Evolutionary conservation across 2,329 filamentous ascomycete genomes (phyloP).

Genomic region (Westerdykella ornata): DNA sequence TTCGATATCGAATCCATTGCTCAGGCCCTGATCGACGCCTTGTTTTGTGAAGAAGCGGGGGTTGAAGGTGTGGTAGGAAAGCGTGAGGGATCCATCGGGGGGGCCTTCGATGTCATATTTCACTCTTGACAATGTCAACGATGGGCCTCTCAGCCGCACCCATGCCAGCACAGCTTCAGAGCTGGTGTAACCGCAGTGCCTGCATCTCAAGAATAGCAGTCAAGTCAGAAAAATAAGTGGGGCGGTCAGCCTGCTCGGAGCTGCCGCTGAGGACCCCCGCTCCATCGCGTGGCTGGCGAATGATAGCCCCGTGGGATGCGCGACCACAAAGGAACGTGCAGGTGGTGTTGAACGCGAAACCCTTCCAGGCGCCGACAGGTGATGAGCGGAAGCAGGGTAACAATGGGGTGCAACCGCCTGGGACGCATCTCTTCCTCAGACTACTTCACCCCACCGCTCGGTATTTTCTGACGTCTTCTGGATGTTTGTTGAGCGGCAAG

Average conservation of each 20-base stretch:
- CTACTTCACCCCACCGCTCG: constrained; percentile 12
- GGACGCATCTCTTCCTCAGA: constrained; percentile 11
- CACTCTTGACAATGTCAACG: not conserved
- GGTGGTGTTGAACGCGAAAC: constrained; percentile 3
- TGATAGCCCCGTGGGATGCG: constrained; percentile 16
- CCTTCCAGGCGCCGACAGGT: constrained; percentile 14
- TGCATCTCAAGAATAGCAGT: constrained; percentile 15
- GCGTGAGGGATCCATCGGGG: constrained; percentile 25
- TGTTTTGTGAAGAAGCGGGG: constrained; percentile 8
- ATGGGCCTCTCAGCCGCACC: constrained; percentile 24
- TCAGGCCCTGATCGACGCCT: constrained; percentile 16
- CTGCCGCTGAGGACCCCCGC: constrained; percentile 26
- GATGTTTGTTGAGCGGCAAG: constrained; percentile 3
- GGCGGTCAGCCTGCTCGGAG: constrained; percentile 30
- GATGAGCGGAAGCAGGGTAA: constrained; percentile 16
- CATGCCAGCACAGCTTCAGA: constrained; percentile 19
- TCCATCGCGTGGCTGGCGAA: constrained; percentile 13
- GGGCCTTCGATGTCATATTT: constrained; percentile 1
- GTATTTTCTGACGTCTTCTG: constrained; percentile 1
- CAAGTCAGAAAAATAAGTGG: constrained; percentile 30
- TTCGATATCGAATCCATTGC: constrained; percentile 33
- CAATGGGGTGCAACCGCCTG: not conserved
- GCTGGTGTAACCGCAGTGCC: constrained; percentile 16
- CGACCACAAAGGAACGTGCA: constrained; percentile 8
- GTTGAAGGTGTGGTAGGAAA: constrained; percentile 10